Percentiles rank a stretch among this genome's conserved stretches.
Conservation (phyloP, 2,329 filamentous ascomycete species). For the Dothidotthia symphoricarpi region DNA sequence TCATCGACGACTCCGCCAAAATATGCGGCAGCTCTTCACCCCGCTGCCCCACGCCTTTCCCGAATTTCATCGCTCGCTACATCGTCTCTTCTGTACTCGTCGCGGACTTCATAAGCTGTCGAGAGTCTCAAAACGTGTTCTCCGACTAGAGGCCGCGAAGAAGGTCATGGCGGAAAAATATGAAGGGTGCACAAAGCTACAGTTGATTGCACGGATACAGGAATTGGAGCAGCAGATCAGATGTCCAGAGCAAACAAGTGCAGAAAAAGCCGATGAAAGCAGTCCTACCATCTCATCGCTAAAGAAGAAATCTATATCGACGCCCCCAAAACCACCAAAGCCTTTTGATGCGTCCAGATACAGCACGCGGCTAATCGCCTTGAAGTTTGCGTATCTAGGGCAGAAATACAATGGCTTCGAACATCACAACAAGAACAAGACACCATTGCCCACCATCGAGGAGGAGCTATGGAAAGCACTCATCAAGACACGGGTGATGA, state of each 20-base stretch:
- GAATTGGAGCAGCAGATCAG: constrained; percentile 29
- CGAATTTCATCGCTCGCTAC: constrained; percentile 25
- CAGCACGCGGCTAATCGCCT: constrained; percentile 76
- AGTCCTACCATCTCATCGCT: constrained; percentile 4
- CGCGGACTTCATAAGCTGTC: constrained; percentile 38
- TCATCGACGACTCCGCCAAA: constrained; percentile 17
- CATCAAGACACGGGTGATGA: constrained; percentile 74
- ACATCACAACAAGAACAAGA: constrained; percentile 69
- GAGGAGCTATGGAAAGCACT: constrained; percentile 92
- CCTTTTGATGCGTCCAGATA: constrained; percentile 78
- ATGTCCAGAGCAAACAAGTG: background rate
- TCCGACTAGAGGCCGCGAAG: constrained; percentile 13
- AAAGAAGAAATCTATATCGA: constrained; percentile 5
- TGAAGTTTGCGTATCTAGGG: constrained; percentile 93
- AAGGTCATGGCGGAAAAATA: constrained; percentile 29
- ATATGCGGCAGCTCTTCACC: constrained; percentile 26
- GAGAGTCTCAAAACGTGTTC: constrained; percentile 26
- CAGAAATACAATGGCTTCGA: constrained; percentile 92
- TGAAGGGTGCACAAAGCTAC: constrained; percentile 34
- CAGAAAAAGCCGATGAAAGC: background rate
- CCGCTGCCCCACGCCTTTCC: constrained; percentile 29
- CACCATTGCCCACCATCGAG: constrained; percentile 77
- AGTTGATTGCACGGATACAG: constrained; percentile 36
- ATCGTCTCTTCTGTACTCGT: constrained; percentile 28
- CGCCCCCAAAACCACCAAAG: constrained; percentile 43